phyloP scores from a whole-genome alignment of 2,329 filamentous ascomycete genomes.

The Capronia americana region DNA sequence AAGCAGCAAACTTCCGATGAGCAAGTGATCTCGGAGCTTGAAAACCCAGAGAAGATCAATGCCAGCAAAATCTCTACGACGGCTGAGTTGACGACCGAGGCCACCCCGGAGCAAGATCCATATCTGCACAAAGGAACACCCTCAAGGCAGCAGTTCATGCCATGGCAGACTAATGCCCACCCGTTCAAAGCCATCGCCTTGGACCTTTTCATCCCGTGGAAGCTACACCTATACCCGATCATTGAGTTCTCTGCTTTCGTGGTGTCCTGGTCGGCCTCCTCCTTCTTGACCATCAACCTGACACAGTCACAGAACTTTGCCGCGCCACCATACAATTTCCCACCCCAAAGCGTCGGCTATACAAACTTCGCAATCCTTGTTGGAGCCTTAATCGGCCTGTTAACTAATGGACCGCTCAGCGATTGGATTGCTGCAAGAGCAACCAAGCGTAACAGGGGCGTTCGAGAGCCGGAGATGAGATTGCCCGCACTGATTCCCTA shows the following conservation, averaged over 20 bases:
- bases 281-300: conserved; percentile 63
- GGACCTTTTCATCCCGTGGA: conserved; percentile 12
- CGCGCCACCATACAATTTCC: conserved; percentile 61
- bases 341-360: conserved; percentile 58
- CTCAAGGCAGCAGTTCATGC: conserved; percentile 12
- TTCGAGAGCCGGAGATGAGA: conserved; percentile 65
- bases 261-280: conserved; percentile 16
- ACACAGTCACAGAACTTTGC: conserved; percentile 62
- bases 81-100: not conserved
- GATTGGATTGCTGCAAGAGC: conserved; percentile 61
- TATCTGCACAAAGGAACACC: conserved; percentile 7
- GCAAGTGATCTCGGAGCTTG: not conserved
- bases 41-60: conserved; percentile 1
- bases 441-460: conserved; percentile 60
- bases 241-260: conserved; percentile 44
- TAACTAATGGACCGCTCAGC: conserved; percentile 61
- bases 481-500: conserved; percentile 63
- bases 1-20: not conserved
- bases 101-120: conserved; percentile 7
- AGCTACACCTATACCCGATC: conserved; percentile 59
- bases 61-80: not conserved
- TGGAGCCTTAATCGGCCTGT: conserved; percentile 60
- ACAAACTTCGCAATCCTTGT: conserved; percentile 63
- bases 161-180: conserved; percentile 9
- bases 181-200: conserved; percentile 50